Percentiles rank a stretch among this genome's conserved stretches.
phyloP scores from a whole-genome alignment of 768 basidiomycete species.

The Sporobolomyces pararoseus region DNA sequence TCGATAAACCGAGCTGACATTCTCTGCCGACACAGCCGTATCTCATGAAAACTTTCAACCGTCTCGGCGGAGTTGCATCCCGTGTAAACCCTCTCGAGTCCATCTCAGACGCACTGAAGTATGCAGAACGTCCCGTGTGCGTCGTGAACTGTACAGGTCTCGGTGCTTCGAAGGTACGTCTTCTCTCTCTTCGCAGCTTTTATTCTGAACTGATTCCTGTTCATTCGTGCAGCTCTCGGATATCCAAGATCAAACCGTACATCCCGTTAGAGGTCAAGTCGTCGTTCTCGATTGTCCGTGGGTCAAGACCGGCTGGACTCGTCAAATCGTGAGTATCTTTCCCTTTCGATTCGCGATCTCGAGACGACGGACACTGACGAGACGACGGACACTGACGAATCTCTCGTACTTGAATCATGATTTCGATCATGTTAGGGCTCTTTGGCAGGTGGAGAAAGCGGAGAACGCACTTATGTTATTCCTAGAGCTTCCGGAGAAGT shows the following conservation, averaged over 20 bases:
- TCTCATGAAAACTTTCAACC: conserved; percentile 41
- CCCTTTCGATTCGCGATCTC: too few relatives aligned
- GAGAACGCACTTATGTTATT: conserved; percentile 50
- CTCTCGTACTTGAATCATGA: too few relatives aligned
- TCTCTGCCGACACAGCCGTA: too few relatives aligned
- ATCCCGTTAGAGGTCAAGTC: conserved; percentile 49
- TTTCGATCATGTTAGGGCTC: too few relatives aligned
- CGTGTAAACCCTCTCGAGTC: conserved; percentile 41
- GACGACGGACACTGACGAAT: too few relatives aligned
- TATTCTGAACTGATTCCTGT: too few relatives aligned
- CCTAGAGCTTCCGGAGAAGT: conserved; percentile 49
- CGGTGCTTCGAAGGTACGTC: conserved; percentile 40
- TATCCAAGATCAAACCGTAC: conserved; percentile 46
- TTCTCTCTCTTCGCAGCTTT: too few relatives aligned
- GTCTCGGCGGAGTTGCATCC: conserved; percentile 43
- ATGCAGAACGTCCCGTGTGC: conserved; percentile 1
- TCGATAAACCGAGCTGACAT: too few relatives aligned
- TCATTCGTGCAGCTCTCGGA: conserved; percentile 41
- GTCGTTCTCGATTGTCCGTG: conserved; percentile 47
- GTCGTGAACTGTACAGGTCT: conserved; percentile 49
- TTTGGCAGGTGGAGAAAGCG: conserved; percentile 45
- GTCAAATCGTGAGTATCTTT: conserved; percentile 17
- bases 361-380: too few relatives aligned
- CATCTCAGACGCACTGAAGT: conserved; percentile 31
- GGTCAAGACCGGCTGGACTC: conserved; percentile 47